Base-by-base conservation (phyloP, 2,329 filamentous ascomycete species). In the Pseudopithomyces chartarum region DNA sequence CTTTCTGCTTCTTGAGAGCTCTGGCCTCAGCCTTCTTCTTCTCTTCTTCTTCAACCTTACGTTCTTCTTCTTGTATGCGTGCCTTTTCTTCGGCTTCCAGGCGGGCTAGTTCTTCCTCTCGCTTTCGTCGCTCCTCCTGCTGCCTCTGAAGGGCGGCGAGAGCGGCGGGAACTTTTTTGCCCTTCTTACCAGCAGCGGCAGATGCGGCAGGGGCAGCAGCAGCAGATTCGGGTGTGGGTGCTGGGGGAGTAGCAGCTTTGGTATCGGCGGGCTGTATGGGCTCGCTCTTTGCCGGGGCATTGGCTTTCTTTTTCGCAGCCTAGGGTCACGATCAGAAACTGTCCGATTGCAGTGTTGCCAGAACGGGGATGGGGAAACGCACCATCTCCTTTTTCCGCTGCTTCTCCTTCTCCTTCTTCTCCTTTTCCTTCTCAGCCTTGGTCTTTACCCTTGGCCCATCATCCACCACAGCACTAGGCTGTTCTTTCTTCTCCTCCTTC, bases 381-480 rank as follows among this genome's bases (percentile, higher is more conserved):
- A 95, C 92, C 86, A 98, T 90, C 79, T 99, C 95, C 87, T 93
- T 99, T 82, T 99, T 99, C 65, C 93, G 85, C 80, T 95, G 91
- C 87, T 99, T 99, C 82, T 99, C 95, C 59, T 92, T 88, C 81
- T 99, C 95, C 81, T 97, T 99, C 85, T 94, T 98, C 71, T 94
- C 84, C 79, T 92, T 96, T 77, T 99, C 95, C 82, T 99, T 99
- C 81, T 99, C 93, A 56, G 96, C 95, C 85, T 98, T 99, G 38
- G 92, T 96, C 80, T 98, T 87, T 47, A 98, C 84, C 54, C 87
- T 68, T 62, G 82, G 69, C 23, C 59, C 68, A 38, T 71, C 74
- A 22, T 67, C 71, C 75, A 75, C 69, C 76, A 76, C 69, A 75
- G 68, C 76, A 49, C 75, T 74, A 73, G 65, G 47, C 68, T 70